phyloP scores from a whole-genome alignment of 1,139 yeast genomes.

The Meyerozyma guilliermondii region DNA sequence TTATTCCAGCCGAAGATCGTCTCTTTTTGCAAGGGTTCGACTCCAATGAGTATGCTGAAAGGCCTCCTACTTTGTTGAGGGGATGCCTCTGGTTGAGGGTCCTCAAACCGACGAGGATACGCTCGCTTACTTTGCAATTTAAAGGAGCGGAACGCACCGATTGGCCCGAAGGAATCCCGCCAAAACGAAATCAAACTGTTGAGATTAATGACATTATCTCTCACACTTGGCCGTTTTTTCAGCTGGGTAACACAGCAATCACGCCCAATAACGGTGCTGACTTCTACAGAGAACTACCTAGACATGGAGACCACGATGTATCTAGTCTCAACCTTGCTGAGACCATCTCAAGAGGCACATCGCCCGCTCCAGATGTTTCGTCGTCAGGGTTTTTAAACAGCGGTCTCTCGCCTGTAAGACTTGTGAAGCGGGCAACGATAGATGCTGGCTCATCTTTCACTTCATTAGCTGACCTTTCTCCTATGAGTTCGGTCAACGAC shows the following conservation, averaged over 20 bases:
- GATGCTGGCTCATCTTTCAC: slow-evolving; percentile 7
- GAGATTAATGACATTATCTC: slow-evolving; percentile 65
- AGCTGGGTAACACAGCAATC: slow-evolving; percentile 24
- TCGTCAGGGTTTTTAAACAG: slow-evolving; percentile 23
- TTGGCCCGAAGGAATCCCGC: slow-evolving; percentile 99
- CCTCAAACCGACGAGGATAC: slow-evolving; percentile 70
- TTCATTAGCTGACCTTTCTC: slow-evolving; percentile 5
- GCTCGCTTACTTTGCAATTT: slow-evolving; percentile 60
- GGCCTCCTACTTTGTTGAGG: slow-evolving; percentile 79
- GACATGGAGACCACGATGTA: slow-evolving; percentile 22
- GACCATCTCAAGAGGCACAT: slow-evolving; percentile 14
- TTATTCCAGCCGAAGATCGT: slow-evolving; percentile 73
- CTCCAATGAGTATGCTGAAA: slow-evolving; percentile 53
- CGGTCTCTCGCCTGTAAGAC: slow-evolving; percentile 22
- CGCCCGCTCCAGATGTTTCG: slow-evolving; percentile 13
- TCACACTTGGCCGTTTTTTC: slow-evolving; percentile 92
- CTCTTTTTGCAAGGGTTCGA: slow-evolving; percentile 81
- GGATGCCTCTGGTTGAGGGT: slow-evolving; percentile 76
- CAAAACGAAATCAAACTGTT: slow-evolving; percentile 60
- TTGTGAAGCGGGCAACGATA: slow-evolving; percentile 31
- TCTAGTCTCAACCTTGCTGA: slow-evolving; percentile 30
- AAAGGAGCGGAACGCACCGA: slow-evolving; percentile 79
- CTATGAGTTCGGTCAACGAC: slow-evolving; percentile 5
- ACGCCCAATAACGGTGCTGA: slow-evolving; percentile 54
- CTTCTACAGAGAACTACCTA: slow-evolving; percentile 33